Evolutionary conservation across 1,284 basidiomycete genomes (phyloP).

Genomic region (Ceratobasidium sp.): DNA sequence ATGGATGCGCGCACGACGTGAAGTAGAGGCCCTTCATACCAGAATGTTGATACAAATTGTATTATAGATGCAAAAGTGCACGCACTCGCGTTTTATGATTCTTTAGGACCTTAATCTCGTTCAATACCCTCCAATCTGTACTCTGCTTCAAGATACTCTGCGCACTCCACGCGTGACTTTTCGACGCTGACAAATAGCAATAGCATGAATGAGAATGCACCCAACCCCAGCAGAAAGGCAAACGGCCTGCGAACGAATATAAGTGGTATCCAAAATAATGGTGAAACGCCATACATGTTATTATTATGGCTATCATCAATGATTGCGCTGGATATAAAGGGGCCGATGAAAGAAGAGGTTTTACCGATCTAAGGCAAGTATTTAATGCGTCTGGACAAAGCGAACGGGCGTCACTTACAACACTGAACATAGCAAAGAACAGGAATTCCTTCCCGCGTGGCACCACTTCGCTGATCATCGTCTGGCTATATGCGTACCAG

Average conservation of each 20-base stretch:
- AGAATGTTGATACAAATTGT: no score
- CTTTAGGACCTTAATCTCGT: constrained; percentile 56
- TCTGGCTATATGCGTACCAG: constrained; percentile 82
- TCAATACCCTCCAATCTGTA: constrained; percentile 58
- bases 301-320: constrained; percentile 62
- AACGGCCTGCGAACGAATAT: constrained; percentile 73
- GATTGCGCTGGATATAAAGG: constrained; percentile 66
- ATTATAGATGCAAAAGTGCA: no score
- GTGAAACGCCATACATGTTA: constrained; percentile 58
- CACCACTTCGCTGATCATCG: constrained; percentile 84
- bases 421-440: constrained; percentile 78
- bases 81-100: no score
- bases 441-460: constrained; percentile 64
- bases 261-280: constrained; percentile 52
- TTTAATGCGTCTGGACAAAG: constrained; percentile 26
- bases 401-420: constrained; percentile 48
- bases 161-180: constrained; percentile 71
- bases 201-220: constrained; percentile 66
- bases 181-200: constrained; percentile 72
- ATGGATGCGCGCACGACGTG: no score
- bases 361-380: constrained; percentile 57
- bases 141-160: constrained; percentile 67
- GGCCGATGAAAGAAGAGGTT: constrained; percentile 82
- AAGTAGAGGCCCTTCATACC: no score
- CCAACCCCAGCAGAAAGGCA: constrained; percentile 75